Percentiles rank a stretch among this genome's conserved stretches.
Evolutionary conservation across 1,139 yeast genomes (phyloP).

Genomic region (Geotrichum carabidarum): DNA sequence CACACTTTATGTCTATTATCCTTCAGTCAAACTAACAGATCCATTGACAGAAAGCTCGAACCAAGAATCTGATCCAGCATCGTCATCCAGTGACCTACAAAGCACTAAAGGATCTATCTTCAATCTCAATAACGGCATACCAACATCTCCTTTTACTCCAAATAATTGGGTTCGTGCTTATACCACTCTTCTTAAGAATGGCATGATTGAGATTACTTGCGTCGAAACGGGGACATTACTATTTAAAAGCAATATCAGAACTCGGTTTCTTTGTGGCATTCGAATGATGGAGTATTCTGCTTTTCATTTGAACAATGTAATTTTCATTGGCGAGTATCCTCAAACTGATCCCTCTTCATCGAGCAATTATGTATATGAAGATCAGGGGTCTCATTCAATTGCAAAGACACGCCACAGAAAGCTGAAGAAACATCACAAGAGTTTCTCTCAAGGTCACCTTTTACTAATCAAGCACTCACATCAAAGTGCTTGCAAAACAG

Average conservation of each 20-base stretch:
- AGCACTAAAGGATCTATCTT: conserved; percentile 26
- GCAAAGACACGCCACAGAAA: not conserved
- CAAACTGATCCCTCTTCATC: not conserved
- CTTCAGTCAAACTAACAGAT: conserved; percentile 4
- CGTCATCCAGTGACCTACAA: conserved; percentile 12
- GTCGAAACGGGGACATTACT: conserved; percentile 66
- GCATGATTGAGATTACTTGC: conserved; percentile 56
- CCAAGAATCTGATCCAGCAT: not conserved
- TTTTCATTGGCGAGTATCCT: conserved; percentile 25
- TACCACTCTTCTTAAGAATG: conserved; percentile 67
- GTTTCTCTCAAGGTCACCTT: not conserved
- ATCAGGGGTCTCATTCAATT: conserved; percentile 19
- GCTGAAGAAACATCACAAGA: too few relatives aligned
- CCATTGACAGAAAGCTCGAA: conserved; percentile 9
- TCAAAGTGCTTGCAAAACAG: conserved; percentile 10
- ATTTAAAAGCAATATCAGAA: conserved; percentile 56
- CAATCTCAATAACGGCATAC: conserved; percentile 47
- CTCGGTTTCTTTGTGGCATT: conserved; percentile 59
- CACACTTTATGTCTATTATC: not conserved
- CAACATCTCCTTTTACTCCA: conserved; percentile 5
- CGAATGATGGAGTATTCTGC: conserved; percentile 65
- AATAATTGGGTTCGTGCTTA: conserved; percentile 74
- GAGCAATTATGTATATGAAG: too few relatives aligned
- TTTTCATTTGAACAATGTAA: conserved; percentile 53
- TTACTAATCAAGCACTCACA: not conserved